phyloP scores from a whole-genome alignment of 2,329 filamentous ascomycete genomes.

The Cyclaneusma minus region DNA sequence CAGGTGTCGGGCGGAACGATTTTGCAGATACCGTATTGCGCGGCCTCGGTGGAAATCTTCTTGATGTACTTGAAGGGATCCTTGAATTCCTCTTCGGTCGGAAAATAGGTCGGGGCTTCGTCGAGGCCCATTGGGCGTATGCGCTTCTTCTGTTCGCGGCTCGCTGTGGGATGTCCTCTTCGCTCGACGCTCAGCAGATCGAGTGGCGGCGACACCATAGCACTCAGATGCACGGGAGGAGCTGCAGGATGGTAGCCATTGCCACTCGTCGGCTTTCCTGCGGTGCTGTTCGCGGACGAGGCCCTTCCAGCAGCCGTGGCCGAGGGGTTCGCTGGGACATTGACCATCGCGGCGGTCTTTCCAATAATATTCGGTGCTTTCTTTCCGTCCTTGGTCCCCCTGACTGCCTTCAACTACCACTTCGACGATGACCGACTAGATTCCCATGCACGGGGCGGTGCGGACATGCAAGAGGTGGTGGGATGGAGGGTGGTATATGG shows the following conservation, averaged over 20 bases:
- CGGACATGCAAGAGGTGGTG: no score
- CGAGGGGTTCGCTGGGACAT: slow-evolving; percentile 4
- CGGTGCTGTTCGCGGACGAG: slow-evolving; percentile 14
- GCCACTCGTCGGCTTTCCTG: slow-evolving; percentile 14
- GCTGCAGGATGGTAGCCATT: slow-evolving; percentile 17
- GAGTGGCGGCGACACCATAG: slow-evolving; percentile 35
- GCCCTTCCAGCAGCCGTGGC: slow-evolving; percentile 14
- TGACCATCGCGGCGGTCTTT: background rate
- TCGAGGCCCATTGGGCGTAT: slow-evolving; percentile 69
- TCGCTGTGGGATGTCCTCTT: slow-evolving; percentile 64
- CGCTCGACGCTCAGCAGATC: slow-evolving; percentile 86
- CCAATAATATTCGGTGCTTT: no score
- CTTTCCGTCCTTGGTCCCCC: no score
- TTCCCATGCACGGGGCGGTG: no score
- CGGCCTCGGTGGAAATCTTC: slow-evolving; percentile 77
- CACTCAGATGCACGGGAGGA: slow-evolving; percentile 17
- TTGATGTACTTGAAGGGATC: slow-evolving; percentile 88
- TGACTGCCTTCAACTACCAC: no score
- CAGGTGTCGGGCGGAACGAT: slow-evolving; percentile 86
- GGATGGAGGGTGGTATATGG: no score
- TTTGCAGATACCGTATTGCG: slow-evolving; percentile 84
- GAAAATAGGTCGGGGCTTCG: slow-evolving; percentile 81
- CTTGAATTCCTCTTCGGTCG: slow-evolving; percentile 85
- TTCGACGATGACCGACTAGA: no score
- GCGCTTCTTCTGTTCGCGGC: slow-evolving; percentile 61